phyloP scores from a whole-genome alignment of 1,284 basidiomycete species.

The Termitomyces sp. region DNA sequence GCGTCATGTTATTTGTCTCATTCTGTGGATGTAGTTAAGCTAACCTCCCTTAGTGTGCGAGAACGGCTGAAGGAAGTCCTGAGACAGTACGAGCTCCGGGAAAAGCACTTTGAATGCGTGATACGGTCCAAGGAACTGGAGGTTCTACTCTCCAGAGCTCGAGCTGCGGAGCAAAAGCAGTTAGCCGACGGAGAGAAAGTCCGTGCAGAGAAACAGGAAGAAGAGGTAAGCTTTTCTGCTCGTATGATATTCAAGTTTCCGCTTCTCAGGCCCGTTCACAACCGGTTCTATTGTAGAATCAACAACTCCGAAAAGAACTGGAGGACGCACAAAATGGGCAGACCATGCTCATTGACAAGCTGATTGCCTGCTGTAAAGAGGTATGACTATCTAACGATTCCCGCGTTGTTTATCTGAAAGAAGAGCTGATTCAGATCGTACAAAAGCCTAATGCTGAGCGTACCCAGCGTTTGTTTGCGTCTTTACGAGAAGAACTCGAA shows the following conservation, averaged over 20 bases:
- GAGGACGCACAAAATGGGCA: constrained; percentile 71
- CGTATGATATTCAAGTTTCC: constrained; percentile 13
- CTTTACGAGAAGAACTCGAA: constrained; percentile 75
- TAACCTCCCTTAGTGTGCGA: constrained; percentile 47
- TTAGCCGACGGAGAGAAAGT: constrained; percentile 66
- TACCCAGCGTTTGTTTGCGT: constrained; percentile 71
- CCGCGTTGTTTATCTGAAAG: constrained; percentile 15
- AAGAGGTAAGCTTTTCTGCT: constrained; percentile 51
- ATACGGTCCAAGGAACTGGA: constrained; percentile 85
- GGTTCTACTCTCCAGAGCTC: constrained; percentile 73
- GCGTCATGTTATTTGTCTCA: constrained; percentile 25
- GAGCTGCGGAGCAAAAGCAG: constrained; percentile 79
- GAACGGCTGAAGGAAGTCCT: constrained; percentile 80
- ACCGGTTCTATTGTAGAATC: constrained; percentile 37
- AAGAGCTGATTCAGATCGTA: constrained; percentile 27
- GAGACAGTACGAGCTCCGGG: constrained; percentile 78
- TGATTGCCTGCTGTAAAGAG: constrained; percentile 80
- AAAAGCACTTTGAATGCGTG: constrained; percentile 83
- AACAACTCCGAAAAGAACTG: constrained; percentile 63
- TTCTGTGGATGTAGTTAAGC: not conserved
- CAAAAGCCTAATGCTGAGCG: constrained; percentile 72
- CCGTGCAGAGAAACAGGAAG: constrained; percentile 62
- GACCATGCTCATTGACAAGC: constrained; percentile 70
- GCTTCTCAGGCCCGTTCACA: constrained; percentile 11
- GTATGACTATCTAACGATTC: constrained; percentile 35